phyloP scores from a whole-genome alignment of 2,329 filamentous ascomycete species.

The Claviceps maximensis region DNA sequence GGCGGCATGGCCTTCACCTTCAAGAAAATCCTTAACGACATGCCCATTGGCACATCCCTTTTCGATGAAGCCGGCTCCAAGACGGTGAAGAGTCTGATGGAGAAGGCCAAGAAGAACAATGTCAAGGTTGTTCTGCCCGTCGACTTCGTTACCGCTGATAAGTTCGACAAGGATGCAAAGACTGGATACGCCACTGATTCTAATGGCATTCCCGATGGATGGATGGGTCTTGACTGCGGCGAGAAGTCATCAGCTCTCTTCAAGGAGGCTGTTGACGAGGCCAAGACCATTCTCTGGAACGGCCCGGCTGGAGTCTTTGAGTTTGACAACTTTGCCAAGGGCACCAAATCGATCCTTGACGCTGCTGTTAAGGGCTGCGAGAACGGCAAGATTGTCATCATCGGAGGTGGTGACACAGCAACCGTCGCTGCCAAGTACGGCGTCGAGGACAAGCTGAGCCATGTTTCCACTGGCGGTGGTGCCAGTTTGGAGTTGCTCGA shows the following conservation, averaged over 20 bases:
- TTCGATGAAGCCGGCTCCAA: slow-evolving; percentile 92
- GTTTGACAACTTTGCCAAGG: slow-evolving; percentile 84
- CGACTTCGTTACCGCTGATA: slow-evolving; percentile 93
- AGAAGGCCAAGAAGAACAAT: slow-evolving; percentile 93
- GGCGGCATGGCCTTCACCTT: slow-evolving; percentile 99
- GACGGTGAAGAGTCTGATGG: slow-evolving; percentile 74
- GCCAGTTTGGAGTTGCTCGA: slow-evolving; percentile 92
- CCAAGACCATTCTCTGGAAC: slow-evolving; percentile 98
- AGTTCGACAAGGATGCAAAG: slow-evolving; percentile 77
- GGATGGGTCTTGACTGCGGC: slow-evolving; percentile 95
- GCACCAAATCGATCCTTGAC: slow-evolving; percentile 85
- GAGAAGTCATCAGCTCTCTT: slow-evolving; percentile 78
- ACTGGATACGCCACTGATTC: slow-evolving; percentile 72
- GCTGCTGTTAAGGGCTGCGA: slow-evolving; percentile 71
- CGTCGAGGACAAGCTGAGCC: slow-evolving; percentile 92
- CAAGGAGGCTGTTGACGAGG: slow-evolving; percentile 72
- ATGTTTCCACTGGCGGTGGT: slow-evolving; percentile 94
- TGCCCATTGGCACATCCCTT: slow-evolving; percentile 80
- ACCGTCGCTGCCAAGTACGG: slow-evolving; percentile 96
- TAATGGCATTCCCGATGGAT: slow-evolving; percentile 87
- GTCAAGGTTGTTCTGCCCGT: slow-evolving; percentile 91
- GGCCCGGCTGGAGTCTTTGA: slow-evolving; percentile 95
- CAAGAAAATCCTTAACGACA: slow-evolving; percentile 92
- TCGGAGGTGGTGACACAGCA: slow-evolving; percentile 94
- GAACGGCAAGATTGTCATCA: slow-evolving; percentile 81